phyloP scores from a whole-genome alignment of 1,284 basidiomycete genomes.

The Trichosporon sp. region DNA sequence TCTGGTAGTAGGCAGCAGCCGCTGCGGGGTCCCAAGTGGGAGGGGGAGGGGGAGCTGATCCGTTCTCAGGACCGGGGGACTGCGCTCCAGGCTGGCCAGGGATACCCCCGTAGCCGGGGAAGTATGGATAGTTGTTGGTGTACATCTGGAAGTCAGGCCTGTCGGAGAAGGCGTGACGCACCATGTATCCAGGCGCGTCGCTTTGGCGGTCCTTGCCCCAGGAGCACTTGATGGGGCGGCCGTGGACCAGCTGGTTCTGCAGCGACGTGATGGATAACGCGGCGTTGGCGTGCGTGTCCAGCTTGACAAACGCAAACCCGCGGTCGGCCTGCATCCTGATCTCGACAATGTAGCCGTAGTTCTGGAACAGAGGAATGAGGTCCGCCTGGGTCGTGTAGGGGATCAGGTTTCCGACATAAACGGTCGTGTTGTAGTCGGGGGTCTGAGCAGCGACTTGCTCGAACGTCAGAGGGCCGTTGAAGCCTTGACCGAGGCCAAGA shows the following conservation, averaged over 20 bases:
- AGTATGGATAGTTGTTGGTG: constrained; percentile 51
- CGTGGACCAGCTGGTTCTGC: constrained; percentile 92
- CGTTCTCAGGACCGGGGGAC: constrained; percentile 22
- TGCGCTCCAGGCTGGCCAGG: constrained; percentile 50
- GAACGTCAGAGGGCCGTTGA: constrained; percentile 80
- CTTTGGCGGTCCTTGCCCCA: constrained; percentile 88
- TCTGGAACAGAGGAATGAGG: constrained; percentile 87
- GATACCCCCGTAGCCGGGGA: constrained; percentile 47
- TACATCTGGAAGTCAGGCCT: constrained; percentile 35
- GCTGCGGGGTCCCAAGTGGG: constrained; percentile 47
- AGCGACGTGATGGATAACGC: constrained; percentile 95
- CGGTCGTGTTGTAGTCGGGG: constrained; percentile 87
- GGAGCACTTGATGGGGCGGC: constrained; percentile 91
- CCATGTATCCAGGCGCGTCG: constrained; percentile 32
- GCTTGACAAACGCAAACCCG: constrained; percentile 97
- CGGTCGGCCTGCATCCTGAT: constrained; percentile 98
- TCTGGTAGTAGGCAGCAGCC: constrained; percentile 47
- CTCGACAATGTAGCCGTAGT: constrained; percentile 95
- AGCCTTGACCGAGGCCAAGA: constrained; percentile 55
- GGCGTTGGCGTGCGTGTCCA: constrained; percentile 96
- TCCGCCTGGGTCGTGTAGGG: constrained; percentile 94
- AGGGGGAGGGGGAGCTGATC: constrained; percentile 13
- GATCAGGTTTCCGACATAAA: constrained; percentile 97
- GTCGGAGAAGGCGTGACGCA: constrained; percentile 1
- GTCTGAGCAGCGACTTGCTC: constrained; percentile 86